Percentiles rank a stretch among this genome's conserved stretches.
Conservation (phyloP, 441 rosid genomes). For the Arabidopsis hybrid region DNA sequence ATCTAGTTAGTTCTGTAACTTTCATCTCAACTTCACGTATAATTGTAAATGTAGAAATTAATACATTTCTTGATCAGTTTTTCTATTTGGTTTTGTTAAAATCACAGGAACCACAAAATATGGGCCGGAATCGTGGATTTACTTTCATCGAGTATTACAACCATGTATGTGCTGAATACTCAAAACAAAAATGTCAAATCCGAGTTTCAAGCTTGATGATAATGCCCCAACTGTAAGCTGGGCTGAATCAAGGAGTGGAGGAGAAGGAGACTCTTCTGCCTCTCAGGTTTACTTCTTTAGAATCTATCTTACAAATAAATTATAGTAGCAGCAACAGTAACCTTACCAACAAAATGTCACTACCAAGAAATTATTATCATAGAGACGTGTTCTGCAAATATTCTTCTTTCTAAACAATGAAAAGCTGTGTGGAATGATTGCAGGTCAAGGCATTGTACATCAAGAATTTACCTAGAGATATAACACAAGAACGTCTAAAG, state of each 20-base stretch:
- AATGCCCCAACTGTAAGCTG: constrained; percentile 98
- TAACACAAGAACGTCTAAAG: constrained; percentile 79
- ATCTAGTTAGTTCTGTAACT: neutral
- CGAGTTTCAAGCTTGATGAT: constrained; percentile 84
- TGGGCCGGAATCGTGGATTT: constrained; percentile 86
- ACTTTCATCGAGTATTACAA: constrained; percentile 91
- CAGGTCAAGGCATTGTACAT: constrained; percentile 97
- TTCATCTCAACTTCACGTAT: constrained; percentile 13
- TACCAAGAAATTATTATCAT: constrained; percentile 7
- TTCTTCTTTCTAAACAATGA: neutral
- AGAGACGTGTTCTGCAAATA: neutral
- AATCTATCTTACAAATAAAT: constrained; percentile 13
- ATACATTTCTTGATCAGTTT: constrained; percentile 19
- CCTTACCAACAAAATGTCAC: neutral
- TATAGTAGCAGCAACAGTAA: constrained; percentile 3
- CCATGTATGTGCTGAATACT: constrained; percentile 95
- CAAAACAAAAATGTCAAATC: constrained; percentile 84
- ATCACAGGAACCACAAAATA: constrained; percentile 78
- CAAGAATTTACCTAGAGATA: constrained; percentile 86
- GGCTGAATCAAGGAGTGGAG: constrained; percentile 99
- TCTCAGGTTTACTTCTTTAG: constrained; percentile 67
- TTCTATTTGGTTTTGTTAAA: constrained; percentile 36
- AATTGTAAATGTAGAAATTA: neutral
- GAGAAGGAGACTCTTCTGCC: constrained; percentile 82
- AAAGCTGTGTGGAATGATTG: constrained; percentile 11